Evolutionary conservation across 345 rosid species (phyloP), one percentile per base, ranked within the genome.

Genomic region (Dovyalis caffra): DNA sequence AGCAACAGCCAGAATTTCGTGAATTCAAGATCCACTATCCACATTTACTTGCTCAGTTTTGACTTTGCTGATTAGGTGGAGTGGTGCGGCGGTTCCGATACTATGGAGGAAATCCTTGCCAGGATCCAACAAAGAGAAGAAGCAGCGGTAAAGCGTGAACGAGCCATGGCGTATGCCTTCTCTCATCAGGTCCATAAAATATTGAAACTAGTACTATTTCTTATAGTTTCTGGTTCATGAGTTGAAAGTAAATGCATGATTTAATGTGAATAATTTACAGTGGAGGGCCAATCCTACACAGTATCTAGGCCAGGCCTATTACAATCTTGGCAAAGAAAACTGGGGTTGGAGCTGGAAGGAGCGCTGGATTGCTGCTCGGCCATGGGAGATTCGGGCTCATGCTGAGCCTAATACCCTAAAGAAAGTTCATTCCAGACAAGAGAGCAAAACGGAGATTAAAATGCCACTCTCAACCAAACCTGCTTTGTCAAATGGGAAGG

Each of bases 301-400:
- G 60, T 91, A 88, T 79, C 88, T 94, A 7, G 95, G 97, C 28
- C 97, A 90, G 73, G 87, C 95, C 70, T 87, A 90, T 43, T 92
- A 85, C 76, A 87, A 82, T 68, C 79, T 90, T 4, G 89, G 88
- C 49, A 88, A 87, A 79, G 92, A 89, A 68, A 85, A 80, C 57
- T 92, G 92, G 98, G 97, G 92, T 32, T 92, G 97, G 95, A 94
- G 95, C 83, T 91, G 97, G 98, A 85, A 83, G 76, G 95, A 91
- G 78, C 90, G 92, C 31, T 91, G 97, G 97, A 76, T 92, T 3
- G 87, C 93, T 0, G 97, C 97, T 34, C 83, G 90, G 61, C 97
- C 97, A 3, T 92, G 95, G 97, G 97, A 92, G 80, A 77, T 89
- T n/a, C 85, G 95, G 60, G 66, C 81, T 70, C 85, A 87, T 29